These are phyloP conservation scores for Saxispiralis lemnorum DNA, from an alignment of 495 filamentous ascomycete species.

Conservation along the genomic window DNA sequence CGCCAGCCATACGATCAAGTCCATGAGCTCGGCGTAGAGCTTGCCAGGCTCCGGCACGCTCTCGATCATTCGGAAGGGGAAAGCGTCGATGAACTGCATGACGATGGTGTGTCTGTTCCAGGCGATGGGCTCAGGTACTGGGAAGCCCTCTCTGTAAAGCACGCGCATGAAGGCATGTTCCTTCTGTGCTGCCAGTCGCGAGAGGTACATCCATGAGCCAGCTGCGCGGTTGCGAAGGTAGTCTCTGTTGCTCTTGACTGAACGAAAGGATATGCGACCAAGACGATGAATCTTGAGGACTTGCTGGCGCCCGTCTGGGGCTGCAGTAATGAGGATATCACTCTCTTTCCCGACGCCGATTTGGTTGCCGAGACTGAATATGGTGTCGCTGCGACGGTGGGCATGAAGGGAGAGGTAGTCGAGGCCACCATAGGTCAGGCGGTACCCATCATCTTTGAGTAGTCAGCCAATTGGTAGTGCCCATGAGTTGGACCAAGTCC, in stretches of 20 bases:
- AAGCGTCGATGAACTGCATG: constrained; percentile 79
- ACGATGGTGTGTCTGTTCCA: constrained; percentile 88
- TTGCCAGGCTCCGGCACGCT: constrained; percentile 56
- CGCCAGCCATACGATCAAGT: constrained; percentile 71
- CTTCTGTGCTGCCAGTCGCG: constrained; percentile 72
- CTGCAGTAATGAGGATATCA: constrained; percentile 84
- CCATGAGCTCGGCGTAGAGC: constrained; percentile 78
- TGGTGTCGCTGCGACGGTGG: constrained; percentile 53
- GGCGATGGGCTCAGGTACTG: constrained; percentile 68
- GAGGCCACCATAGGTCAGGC: constrained; percentile 87
- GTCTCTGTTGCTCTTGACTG: constrained; percentile 86
- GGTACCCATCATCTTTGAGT: constrained; percentile 74
- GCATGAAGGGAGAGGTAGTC: constrained; percentile 91
- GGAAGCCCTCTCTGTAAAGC: constrained; percentile 62
- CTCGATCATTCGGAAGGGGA: constrained; percentile 71
- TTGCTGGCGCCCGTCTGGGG: constrained; percentile 36
- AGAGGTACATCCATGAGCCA: constrained; percentile 95
- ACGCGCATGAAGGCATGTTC: constrained; percentile 87
- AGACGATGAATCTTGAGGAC: constrained; percentile 89
- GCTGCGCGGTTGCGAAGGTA: constrained; percentile 69
- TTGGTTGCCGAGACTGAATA: constrained; percentile 87
- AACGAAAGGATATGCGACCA: constrained; percentile 89
- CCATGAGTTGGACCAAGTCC: background rate
- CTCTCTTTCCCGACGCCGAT: constrained; percentile 95
- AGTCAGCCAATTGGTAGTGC: background rate